phyloP scores from a whole-genome alignment of 768 basidiomycete species.

The Suillus discolor region DNA sequence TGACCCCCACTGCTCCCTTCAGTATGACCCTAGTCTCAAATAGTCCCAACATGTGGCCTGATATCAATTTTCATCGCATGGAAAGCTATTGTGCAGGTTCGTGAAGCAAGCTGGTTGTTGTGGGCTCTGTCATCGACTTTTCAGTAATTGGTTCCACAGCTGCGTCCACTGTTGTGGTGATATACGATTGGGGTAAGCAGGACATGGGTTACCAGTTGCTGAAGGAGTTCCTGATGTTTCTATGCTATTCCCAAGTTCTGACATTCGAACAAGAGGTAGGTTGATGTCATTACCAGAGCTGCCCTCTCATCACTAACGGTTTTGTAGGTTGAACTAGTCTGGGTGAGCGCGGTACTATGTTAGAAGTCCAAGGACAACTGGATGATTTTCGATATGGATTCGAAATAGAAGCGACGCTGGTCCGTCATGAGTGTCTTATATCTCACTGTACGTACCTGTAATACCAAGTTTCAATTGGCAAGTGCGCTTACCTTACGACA shows the following conservation, averaged over 20 bases:
- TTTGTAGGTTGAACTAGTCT: background rate
- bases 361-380: background rate
- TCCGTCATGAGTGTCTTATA: background rate
- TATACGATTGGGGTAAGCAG: constrained; percentile 2
- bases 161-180: background rate
- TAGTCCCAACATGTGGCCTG: background rate
- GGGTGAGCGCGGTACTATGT: background rate
- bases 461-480: background rate
- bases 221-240: background rate
- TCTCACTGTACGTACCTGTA: background rate
- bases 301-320: background rate
- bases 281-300: background rate
- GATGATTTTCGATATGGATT: background rate
- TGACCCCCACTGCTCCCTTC: background rate
- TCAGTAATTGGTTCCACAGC: background rate
- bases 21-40: background rate
- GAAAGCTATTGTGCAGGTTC: background rate
- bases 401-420: background rate
- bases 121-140: background rate
- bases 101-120: background rate
- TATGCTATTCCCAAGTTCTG: background rate
- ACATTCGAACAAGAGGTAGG: constrained; percentile 3
- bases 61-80: background rate
- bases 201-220: background rate
- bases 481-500: background rate